Evolutionary conservation across 805 yeast species (phyloP).

Genomic region (Candida xiaguanensis): DNA sequence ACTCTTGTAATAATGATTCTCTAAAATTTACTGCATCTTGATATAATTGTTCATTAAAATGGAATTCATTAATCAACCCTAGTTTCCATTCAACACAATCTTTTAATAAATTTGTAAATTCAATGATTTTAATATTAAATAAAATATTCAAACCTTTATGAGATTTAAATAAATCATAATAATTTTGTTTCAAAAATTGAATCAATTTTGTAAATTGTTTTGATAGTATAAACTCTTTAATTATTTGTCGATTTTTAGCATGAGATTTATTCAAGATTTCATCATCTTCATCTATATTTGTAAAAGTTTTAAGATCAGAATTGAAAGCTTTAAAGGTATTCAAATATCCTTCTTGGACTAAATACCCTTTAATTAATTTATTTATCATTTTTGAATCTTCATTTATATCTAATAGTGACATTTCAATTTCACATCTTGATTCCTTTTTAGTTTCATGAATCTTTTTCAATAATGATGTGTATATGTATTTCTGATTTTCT

Average conservation of each 20-base stretch:
- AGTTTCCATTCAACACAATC: conserved; percentile 16
- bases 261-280: conserved; percentile 16
- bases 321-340: conserved; percentile 32
- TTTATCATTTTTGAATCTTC: conserved; percentile 27
- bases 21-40: conserved; percentile 17
- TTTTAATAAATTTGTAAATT: conserved; percentile 22
- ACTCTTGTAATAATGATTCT: conserved; percentile 11
- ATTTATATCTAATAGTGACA: conserved; percentile 19
- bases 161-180: conserved; percentile 12
- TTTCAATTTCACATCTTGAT: conserved; percentile 13
- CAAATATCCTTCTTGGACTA: conserved; percentile 36
- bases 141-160: conserved; percentile 14
- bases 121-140: conserved; percentile 24
- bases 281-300: conserved; percentile 14
- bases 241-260: conserved; percentile 21
- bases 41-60: conserved; percentile 13
- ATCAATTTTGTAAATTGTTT: conserved; percentile 23
- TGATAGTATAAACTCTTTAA: conserved; percentile 18
- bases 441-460: conserved; percentile 11
- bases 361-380: conserved; percentile 34
- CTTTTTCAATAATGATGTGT: conserved; percentile 18
- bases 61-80: conserved; percentile 7
- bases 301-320: conserved; percentile 25
- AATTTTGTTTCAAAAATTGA: conserved; percentile 18
- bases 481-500: conserved; percentile 18